phyloP scores from a whole-genome alignment of 352 stramenopile genomes.

The Phytopythium sindhum region DNA sequence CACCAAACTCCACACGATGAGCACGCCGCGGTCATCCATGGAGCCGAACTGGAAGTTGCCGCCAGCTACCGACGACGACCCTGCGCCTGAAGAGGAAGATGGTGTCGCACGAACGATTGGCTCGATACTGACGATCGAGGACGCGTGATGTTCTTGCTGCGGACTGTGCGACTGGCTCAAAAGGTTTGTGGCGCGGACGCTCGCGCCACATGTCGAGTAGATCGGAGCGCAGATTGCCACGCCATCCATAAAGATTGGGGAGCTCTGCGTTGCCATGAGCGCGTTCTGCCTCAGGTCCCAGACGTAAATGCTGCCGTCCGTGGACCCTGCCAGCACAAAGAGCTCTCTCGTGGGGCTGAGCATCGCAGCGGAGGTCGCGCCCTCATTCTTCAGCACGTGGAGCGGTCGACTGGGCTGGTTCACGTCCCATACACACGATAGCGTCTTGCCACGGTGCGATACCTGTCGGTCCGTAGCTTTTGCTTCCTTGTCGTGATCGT shows the following conservation, averaged over 20 bases:
- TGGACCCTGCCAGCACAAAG: constrained; percentile 47
- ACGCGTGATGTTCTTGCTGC: constrained; percentile 29
- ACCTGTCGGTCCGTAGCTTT: neutral
- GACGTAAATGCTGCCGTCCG: constrained; percentile 62
- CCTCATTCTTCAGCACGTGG: constrained; percentile 50
- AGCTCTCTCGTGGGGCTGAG: constrained; percentile 52
- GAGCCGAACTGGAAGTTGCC: constrained; percentile 67
- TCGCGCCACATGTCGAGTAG: constrained; percentile 56
- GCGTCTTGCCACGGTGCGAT: constrained; percentile 32
- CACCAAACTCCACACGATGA: constrained; percentile 75
- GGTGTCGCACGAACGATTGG: constrained; percentile 17
- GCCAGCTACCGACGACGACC: neutral
- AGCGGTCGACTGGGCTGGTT: constrained; percentile 41
- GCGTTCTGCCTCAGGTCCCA: constrained; percentile 53
- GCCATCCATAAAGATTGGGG: constrained; percentile 7
- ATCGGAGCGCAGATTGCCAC: constrained; percentile 38
- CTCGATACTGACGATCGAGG: constrained; percentile 44
- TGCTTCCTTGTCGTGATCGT: neutral
- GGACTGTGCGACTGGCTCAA: neutral
- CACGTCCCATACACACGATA: constrained; percentile 67
- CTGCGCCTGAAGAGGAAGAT: too few species aligned
- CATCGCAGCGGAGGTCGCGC: constrained; percentile 28
- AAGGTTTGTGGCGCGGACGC: constrained; percentile 23
- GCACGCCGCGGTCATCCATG: constrained; percentile 61
- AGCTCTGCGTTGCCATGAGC: neutral